Evolutionary conservation across 176 grass and related monocot species (phyloP).

Genomic region (Aegilops longissima): DNA sequence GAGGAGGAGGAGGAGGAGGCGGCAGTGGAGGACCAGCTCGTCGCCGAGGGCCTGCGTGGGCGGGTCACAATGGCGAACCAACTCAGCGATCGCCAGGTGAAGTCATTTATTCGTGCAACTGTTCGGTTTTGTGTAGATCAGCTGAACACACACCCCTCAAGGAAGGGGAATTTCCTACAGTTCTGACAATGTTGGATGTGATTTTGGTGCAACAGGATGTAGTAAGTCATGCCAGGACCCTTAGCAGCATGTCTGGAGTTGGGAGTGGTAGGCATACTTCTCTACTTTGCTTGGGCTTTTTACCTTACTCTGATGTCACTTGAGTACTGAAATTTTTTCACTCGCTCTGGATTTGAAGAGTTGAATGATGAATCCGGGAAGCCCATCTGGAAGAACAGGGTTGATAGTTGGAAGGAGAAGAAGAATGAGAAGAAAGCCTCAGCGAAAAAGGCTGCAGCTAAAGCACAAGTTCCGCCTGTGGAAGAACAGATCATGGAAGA

Average conservation of each 20-base stretch:
- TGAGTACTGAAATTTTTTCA: neutral
- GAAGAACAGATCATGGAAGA: slow-evolving; percentile 91
- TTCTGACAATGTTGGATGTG: slow-evolving; percentile 2
- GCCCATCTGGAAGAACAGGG: slow-evolving; percentile 97
- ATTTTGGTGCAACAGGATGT: slow-evolving; percentile 60
- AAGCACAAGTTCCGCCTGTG: slow-evolving; percentile 63
- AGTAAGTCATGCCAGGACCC: slow-evolving; percentile 69
- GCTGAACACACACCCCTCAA: neutral
- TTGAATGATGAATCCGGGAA: slow-evolving; percentile 85
- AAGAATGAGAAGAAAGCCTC: slow-evolving; percentile 81
- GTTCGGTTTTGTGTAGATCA: neutral
- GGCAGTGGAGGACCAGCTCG: neutral
- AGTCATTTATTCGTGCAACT: neutral
- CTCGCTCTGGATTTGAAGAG: slow-evolving; percentile 51
- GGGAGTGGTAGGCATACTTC: slow-evolving; percentile 60
- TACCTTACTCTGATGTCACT: neutral
- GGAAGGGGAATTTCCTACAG: neutral
- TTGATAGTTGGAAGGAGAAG: slow-evolving; percentile 98
- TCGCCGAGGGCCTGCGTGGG: slow-evolving; percentile 45
- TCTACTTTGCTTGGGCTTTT: neutral
- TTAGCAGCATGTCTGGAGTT: slow-evolving; percentile 73
- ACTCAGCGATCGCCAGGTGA: slow-evolving; percentile 63
- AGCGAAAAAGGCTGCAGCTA: slow-evolving; percentile 56
- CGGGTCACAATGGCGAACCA: slow-evolving; percentile 50
- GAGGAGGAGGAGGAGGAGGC: slow-evolving; percentile 37